Evolutionary conservation across 2,329 filamentous ascomycete genomes (phyloP), one percentile per base, ranked within the genome.

Genomic region (Botrytis aclada): DNA sequence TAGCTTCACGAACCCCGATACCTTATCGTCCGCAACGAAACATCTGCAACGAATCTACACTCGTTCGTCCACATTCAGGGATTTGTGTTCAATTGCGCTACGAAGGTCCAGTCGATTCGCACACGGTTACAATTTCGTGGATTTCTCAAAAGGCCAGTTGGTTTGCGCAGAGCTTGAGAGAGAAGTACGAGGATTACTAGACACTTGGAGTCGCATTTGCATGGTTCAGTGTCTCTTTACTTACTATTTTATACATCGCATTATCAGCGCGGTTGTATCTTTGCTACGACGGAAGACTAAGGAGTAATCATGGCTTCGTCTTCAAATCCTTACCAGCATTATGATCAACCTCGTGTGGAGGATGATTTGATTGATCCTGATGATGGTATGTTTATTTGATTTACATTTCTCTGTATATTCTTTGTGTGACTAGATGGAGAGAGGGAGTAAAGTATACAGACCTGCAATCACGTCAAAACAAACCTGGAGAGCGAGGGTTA

Each of bases 351-450:
- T 73, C 85, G 88, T 74, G 83, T 91, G 85, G 78, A 81, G 74
- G 90, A 92, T 78, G 91, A 94, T 78, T 83, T 94, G 79, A 93
- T 95, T 82, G 92, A 95, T 78, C 90, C 91, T 5, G 92, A 94
- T 85, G 90, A 94, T 83, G 91, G 92, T 93, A 83, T 77, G 83
- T 79, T 71, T 37, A 32, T 39, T 39, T 39, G 16, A n/a, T 62
- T 39, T 39, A 16, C 29, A 1, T 56, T 56, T 56, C 14, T 29
- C 14, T 39, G 58, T 5, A 7, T 4, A 4, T 61, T 37, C 4
- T 61, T 4, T 22, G 14, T 61, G 4, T 34, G 18, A 16, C 37
- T 25, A 32, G 12, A 56, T 16, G n/a, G 29, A 29, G n/a, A 16
- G n/a, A 20, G 8, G 29, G 54, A 14, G 47, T n/a, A 14, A n/a